Conservation (phyloP, 2,329 filamentous ascomycete genomes). For the Aspergillus alliaceus region DNA sequence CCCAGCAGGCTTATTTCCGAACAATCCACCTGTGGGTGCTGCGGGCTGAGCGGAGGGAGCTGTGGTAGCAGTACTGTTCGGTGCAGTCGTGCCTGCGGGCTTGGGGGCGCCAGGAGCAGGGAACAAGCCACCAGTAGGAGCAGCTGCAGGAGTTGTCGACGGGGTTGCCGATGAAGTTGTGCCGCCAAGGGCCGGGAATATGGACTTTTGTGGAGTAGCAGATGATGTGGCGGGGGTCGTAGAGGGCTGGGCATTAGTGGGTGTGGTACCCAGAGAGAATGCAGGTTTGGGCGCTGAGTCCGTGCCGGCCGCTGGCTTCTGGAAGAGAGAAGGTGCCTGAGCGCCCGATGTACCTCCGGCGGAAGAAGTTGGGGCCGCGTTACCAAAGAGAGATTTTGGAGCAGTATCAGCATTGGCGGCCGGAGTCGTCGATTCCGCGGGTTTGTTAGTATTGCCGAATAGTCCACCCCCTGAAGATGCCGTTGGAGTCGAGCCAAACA, state of each 20-base stretch:
- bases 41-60: conserved; percentile 26
- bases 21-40: conserved; percentile 20
- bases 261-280: conserved; percentile 24
- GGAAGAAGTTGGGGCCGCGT: conserved; percentile 17
- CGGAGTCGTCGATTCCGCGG: conserved; percentile 29
- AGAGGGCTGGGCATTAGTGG: conserved; percentile 20
- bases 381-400: conserved; percentile 31
- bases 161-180: conserved; percentile 31
- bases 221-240: conserved; percentile 28
- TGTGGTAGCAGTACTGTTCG: conserved; percentile 29
- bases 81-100: conserved; percentile 27
- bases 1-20: conserved; percentile 25
- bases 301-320: conserved; percentile 24
- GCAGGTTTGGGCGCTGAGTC: conserved; percentile 27
- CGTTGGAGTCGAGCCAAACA: conserved; percentile 26
- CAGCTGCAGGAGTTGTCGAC: conserved; percentile 32
- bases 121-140: conserved; percentile 30
- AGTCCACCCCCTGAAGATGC: conserved; percentile 12
- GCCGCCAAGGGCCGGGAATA: conserved; percentile 31
- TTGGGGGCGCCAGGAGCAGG: conserved; percentile 29
- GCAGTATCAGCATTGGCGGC: conserved; percentile 23
- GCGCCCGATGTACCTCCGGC: conserved; percentile 14
- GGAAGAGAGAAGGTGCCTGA: conserved; percentile 31
- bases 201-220: conserved; percentile 34
- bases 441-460: conserved; percentile 26